These are phyloP conservation scores for Rhodotorula taiwanensis DNA, from an alignment of 768 basidiomycete species.

Conservation along the genomic window DNA sequence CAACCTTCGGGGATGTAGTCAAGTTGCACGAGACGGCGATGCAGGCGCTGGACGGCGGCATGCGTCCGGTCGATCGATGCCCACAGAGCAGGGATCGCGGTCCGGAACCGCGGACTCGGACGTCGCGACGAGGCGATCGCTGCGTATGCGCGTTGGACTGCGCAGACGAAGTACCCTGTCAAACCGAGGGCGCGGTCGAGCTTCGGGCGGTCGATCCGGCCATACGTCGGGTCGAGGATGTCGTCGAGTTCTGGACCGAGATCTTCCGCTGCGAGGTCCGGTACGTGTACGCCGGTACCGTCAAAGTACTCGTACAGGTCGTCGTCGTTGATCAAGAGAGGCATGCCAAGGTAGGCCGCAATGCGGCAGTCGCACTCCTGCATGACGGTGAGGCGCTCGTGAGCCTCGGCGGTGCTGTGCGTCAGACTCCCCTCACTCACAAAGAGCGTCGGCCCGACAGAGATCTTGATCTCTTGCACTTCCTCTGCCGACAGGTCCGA, in stretches of 20 bases:
- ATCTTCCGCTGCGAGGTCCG: constrained; percentile 25
- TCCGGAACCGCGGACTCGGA: constrained; percentile 9
- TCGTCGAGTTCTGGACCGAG: constrained; percentile 12
- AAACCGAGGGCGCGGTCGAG: constrained; percentile 21
- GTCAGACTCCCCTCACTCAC: neutral
- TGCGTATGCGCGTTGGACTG: constrained; percentile 23
- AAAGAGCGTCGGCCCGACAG: constrained; percentile 23
- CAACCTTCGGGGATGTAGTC: constrained; percentile 6
- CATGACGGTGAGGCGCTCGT: neutral
- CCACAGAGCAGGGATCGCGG: constrained; percentile 15
- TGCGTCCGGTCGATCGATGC: constrained; percentile 25
- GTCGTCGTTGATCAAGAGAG: constrained; percentile 24
- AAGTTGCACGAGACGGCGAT: constrained; percentile 14
- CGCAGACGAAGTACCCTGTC: constrained; percentile 29
- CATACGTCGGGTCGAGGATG: constrained; percentile 10
- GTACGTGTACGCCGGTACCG: constrained; percentile 28
- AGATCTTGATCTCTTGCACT: constrained; percentile 4
- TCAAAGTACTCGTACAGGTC: constrained; percentile 33
- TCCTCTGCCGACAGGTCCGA: constrained; percentile 6
- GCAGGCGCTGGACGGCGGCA: constrained; percentile 11
- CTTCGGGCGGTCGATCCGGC: constrained; percentile 10
- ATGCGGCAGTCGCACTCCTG: constrained; percentile 28
- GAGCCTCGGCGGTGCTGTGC: neutral
- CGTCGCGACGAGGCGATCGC: constrained; percentile 7
- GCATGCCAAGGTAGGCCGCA: constrained; percentile 24